Conservation (phyloP, 768 basidiomycete species). For the Suillus bovinus region DNA sequence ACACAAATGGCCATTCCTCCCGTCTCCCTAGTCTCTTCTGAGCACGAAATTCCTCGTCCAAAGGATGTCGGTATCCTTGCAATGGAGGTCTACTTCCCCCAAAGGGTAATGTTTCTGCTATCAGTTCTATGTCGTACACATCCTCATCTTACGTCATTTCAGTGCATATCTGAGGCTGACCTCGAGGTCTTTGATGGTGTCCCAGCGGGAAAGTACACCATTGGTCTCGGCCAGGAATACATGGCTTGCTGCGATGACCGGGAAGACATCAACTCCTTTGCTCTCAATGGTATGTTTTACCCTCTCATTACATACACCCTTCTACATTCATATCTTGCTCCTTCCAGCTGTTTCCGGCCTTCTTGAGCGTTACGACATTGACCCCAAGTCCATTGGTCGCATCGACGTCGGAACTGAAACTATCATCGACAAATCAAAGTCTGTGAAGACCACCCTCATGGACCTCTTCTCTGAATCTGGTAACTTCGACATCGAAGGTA, state of each 20-base stretch:
- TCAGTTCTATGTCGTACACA: neutral
- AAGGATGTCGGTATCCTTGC: conserved; percentile 94
- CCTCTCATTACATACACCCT: neutral
- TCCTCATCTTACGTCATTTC: conserved; percentile 12
- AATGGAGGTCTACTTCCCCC: conserved; percentile 94
- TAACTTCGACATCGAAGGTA: conserved; percentile 97
- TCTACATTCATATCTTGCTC: neutral
- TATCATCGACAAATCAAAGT: conserved; percentile 99
- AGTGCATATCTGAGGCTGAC: conserved; percentile 96
- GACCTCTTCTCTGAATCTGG: conserved; percentile 92
- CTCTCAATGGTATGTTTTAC: conserved; percentile 73
- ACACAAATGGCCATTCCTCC: conserved; percentile 28
- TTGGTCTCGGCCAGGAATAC: conserved; percentile 95
- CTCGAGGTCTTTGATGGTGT: conserved; percentile 95
- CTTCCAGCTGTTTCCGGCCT: conserved; percentile 82
- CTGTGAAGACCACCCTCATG: conserved; percentile 98
- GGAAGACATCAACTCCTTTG: conserved; percentile 99
- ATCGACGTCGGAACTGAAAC: conserved; percentile 99
- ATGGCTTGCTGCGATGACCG: conserved; percentile 99
- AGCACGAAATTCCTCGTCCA: conserved; percentile 52
- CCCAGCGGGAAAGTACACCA: conserved; percentile 96
- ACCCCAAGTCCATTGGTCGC: conserved; percentile 95
- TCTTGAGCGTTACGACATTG: conserved; percentile 91
- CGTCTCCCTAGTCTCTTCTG: conserved; percentile 12
- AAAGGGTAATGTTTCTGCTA: conserved; percentile 55